Percentiles rank a stretch among this genome's conserved stretches.
phyloP scores from a whole-genome alignment of 2,329 filamentous ascomycete species.

The Talaromyces sp. region DNA sequence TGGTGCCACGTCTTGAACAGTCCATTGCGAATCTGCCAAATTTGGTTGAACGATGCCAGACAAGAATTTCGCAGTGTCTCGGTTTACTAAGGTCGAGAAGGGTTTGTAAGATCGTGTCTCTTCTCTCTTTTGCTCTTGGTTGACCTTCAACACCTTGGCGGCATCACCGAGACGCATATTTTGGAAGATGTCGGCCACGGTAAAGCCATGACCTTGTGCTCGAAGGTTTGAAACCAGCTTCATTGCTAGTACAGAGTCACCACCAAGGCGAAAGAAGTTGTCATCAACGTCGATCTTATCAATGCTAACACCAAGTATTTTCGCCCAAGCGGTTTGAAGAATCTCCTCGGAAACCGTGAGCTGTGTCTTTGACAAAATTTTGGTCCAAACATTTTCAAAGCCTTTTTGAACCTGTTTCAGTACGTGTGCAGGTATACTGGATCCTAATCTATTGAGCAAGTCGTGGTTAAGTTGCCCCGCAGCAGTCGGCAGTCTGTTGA shows the following conservation, averaged over 20 bases:
- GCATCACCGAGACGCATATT: conserved; percentile 50
- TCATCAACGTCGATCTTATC: conserved; percentile 53
- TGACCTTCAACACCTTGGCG: conserved; percentile 48
- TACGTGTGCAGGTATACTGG: background rate
- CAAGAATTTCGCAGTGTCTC: conserved; percentile 35
- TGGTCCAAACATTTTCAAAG: background rate
- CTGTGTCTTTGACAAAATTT: background rate
- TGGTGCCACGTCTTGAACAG: conserved; percentile 56
- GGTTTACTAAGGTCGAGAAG: background rate
- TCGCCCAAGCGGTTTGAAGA: conserved; percentile 23
- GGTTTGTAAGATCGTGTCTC: conserved; percentile 19
- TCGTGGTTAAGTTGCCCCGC: conserved; percentile 14
- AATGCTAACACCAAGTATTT: conserved; percentile 15
- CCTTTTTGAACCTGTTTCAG: conserved; percentile 6
- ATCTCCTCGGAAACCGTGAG: conserved; percentile 25
- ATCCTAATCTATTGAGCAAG: background rate
- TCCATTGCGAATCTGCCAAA: conserved; percentile 48
- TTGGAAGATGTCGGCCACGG: conserved; percentile 51
- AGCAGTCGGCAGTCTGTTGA: conserved; percentile 36
- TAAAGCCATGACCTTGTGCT: conserved; percentile 41
- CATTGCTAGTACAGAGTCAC: conserved; percentile 61
- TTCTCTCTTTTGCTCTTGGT: conserved; percentile 26
- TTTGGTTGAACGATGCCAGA: conserved; percentile 46
- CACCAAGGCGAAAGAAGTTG: conserved; percentile 60
- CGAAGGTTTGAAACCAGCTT: conserved; percentile 49